Conservation (phyloP, 106 monocot species). For the Allium cepa region DNA sequence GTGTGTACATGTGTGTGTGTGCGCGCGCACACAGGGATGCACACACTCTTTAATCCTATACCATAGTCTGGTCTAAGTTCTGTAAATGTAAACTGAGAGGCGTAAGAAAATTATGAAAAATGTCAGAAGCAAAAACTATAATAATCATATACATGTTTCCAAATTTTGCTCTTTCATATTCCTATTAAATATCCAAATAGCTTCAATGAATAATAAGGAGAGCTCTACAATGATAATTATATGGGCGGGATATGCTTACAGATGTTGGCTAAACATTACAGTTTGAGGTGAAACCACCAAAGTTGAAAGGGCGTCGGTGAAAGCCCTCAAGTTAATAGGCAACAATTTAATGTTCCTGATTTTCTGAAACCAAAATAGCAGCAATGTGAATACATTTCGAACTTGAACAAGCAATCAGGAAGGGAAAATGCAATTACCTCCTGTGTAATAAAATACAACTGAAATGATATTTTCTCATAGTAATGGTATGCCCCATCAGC, state of each 20-base stretch:
- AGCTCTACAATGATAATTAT: not conserved
- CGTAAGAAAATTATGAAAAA: no score
- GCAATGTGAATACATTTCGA: slow-evolving; percentile 8
- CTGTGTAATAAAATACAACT: slow-evolving; percentile 88
- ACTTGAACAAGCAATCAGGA: not conserved
- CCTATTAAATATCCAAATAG: no score
- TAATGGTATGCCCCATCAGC: slow-evolving; percentile 83
- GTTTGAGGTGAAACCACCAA: slow-evolving; percentile 65
- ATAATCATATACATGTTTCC: no score
- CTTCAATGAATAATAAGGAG: not conserved
- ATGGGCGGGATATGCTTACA: slow-evolving; percentile 35
- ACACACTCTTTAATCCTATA: no score
- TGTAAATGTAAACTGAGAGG: no score
- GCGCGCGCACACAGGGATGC: no score
- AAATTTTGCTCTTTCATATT: no score
- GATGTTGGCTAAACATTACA: slow-evolving; percentile 54
- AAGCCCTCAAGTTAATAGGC: slow-evolving; percentile 55
- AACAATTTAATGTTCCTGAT: slow-evolving; percentile 55
- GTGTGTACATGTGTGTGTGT: no score
- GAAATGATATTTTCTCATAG: slow-evolving; percentile 95
- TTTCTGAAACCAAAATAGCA: slow-evolving; percentile 44
- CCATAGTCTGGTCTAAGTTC: no score
- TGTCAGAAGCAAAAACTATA: no score
- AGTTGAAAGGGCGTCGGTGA: slow-evolving; percentile 68
- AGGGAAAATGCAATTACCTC: slow-evolving; percentile 35